phyloP scores from a whole-genome alignment of 2,329 filamentous ascomycete species.

The Neonectria hederae region DNA sequence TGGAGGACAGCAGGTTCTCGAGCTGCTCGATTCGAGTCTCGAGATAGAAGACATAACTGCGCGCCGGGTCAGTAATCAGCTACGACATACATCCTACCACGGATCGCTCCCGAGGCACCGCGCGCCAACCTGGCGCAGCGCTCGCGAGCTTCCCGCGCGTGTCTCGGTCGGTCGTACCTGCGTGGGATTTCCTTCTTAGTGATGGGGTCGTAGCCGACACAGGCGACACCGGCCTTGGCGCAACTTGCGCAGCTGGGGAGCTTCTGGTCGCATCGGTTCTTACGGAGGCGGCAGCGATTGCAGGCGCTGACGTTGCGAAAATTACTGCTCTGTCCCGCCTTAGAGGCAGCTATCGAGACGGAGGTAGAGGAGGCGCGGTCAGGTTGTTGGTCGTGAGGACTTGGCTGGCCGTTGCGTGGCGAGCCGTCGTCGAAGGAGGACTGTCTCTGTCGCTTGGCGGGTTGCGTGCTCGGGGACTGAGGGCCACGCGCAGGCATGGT shows the following conservation, averaged over 20 bases:
- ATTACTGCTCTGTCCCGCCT: conserved; percentile 68
- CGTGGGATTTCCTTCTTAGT: conserved; percentile 95
- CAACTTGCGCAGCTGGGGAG: conserved; percentile 91
- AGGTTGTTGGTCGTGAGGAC: conserved; percentile 38
- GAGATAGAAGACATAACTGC: conserved; percentile 91
- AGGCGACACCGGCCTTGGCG: conserved; percentile 90
- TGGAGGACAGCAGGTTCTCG: conserved; percentile 75
- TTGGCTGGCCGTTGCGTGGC: conserved; percentile 45
- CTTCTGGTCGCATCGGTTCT: conserved; percentile 95
- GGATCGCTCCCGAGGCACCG: conserved; percentile 2
- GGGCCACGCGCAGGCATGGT: conserved; percentile 58
- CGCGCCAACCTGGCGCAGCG: background rate
- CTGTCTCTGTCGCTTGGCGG: conserved; percentile 66
- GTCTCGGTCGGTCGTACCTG: conserved; percentile 68
- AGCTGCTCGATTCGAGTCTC: conserved; percentile 87
- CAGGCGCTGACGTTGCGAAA: conserved; percentile 94
- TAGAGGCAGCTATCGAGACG: conserved; percentile 45
- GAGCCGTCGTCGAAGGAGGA: conserved; percentile 61
- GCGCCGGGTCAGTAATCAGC: conserved; percentile 33
- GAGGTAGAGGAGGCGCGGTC: conserved; percentile 47
- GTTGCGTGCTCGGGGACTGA: conserved; percentile 60
- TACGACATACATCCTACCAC: background rate
- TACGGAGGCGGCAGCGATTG: conserved; percentile 89
- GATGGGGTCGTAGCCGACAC: conserved; percentile 95
- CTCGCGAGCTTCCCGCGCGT: conserved; percentile 17